Percentiles rank a stretch among this genome's conserved stretches.
Evolutionary conservation across 2,329 filamentous ascomycete genomes (phyloP).

Genomic region (Diplodia intermedia): DNA sequence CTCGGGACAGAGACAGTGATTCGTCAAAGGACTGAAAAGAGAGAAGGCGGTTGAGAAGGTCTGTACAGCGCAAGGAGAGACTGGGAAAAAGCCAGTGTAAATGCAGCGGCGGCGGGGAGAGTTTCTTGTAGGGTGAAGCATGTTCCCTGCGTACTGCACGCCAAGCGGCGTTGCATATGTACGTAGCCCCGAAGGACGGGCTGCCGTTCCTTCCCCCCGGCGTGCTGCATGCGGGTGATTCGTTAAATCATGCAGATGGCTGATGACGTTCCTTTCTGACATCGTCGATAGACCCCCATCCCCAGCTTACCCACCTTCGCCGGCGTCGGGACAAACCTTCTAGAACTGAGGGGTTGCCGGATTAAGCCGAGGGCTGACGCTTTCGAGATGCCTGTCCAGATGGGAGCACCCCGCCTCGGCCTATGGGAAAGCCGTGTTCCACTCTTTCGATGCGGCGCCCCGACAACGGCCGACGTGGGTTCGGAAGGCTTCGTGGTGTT

Average conservation of each 20-base stretch:
- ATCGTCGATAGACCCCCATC: constrained; percentile 4
- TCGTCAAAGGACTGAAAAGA: background rate
- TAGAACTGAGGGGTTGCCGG: background rate
- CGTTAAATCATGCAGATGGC: background rate
- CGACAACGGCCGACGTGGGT: background rate
- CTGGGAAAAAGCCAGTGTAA: background rate
- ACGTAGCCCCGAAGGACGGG: background rate
- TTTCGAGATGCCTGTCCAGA: background rate
- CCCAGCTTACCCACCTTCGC: background rate
- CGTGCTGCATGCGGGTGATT: background rate
- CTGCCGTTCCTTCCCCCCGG: background rate
- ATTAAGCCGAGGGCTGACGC: background rate
- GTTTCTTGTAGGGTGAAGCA: background rate
- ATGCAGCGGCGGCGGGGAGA: background rate
- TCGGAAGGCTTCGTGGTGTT: background rate
- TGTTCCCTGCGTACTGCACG: background rate
- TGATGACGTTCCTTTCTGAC: constrained; percentile 2
- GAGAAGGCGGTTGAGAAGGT: background rate
- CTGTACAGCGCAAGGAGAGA: background rate
- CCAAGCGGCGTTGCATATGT: background rate
- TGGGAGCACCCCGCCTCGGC: background rate
- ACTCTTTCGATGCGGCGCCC: too few species aligned
- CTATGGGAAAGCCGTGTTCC: background rate
- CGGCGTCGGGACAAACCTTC: background rate
- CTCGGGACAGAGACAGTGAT: background rate